A percentile compares a stretch with the other conserved stretches of the same genome.
Conservation (phyloP, 78 protist species). For the Dictyostelium citrinum region DNA sequence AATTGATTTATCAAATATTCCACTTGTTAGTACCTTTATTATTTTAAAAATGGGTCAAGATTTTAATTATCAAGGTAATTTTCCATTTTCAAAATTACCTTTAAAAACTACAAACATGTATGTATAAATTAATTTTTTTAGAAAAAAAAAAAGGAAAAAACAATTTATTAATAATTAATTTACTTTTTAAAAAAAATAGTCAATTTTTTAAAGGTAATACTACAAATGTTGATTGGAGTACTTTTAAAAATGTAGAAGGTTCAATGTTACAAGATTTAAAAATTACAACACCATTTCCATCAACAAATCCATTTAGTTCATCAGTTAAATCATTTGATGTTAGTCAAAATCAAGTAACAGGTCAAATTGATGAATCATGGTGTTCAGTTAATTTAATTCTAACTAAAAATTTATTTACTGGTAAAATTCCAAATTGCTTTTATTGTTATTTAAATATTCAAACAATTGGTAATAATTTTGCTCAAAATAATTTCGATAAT, state of each 20-base stretch:
- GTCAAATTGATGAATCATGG: not conserved
- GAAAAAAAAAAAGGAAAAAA: not conserved
- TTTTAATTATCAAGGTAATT: not conserved
- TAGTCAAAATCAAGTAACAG: not conserved
- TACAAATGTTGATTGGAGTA: not conserved
- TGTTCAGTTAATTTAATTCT: not conserved
- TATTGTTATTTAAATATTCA: not conserved
- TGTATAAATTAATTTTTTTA: not conserved
- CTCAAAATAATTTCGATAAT: not conserved
- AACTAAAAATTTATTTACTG: not conserved
- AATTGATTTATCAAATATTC: not conserved
- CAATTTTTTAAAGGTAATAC: not conserved
- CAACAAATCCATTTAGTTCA: not conserved
- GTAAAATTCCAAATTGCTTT: not conserved
- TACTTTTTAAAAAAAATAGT: not conserved
- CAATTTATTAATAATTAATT: not conserved
- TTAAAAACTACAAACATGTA: not conserved
- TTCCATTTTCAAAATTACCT: not conserved
- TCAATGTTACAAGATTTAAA: not conserved
- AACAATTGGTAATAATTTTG: not conserved
- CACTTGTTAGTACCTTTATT: not conserved
- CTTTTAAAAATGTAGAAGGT: not conserved
- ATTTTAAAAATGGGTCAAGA: not conserved
- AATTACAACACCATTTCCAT: not conserved
- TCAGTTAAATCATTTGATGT: not conserved